phyloP scores from a whole-genome alignment of 768 basidiomycete genomes.

The Asterophora lycoperdoides region DNA sequence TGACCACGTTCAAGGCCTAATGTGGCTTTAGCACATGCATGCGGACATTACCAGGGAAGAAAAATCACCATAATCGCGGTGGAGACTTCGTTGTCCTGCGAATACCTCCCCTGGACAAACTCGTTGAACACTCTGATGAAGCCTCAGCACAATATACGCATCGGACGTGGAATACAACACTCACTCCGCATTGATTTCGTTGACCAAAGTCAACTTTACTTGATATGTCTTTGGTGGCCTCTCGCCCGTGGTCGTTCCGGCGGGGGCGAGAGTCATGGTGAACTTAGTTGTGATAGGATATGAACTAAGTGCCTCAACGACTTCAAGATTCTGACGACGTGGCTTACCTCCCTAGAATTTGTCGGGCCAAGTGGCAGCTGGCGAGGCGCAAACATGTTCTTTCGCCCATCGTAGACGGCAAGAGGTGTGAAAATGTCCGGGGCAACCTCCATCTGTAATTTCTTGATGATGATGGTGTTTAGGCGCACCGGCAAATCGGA shows the following conservation, averaged over 20 bases:
- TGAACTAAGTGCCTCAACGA: neutral
- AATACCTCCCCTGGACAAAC: conserved; percentile 61
- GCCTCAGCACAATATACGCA: neutral
- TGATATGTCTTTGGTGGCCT: conserved; percentile 48
- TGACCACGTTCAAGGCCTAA: conserved; percentile 69
- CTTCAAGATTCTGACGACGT: neutral
- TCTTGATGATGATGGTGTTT: conserved; percentile 63
- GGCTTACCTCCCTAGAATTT: conserved; percentile 6
- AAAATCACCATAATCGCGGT: conserved; percentile 52
- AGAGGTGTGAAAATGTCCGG: conserved; percentile 64
- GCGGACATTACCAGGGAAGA: neutral
- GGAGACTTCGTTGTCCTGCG: conserved; percentile 61
- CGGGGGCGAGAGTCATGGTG: conserved; percentile 33
- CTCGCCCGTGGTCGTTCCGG: conserved; percentile 27
- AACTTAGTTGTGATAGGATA: conserved; percentile 8
- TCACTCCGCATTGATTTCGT: conserved; percentile 47
- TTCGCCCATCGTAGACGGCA: conserved; percentile 74
- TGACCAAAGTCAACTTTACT: conserved; percentile 52
- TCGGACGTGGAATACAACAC: neutral
- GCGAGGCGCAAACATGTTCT: conserved; percentile 25
- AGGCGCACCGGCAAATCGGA: conserved; percentile 50
- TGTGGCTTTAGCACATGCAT: neutral
- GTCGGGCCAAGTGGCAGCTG: conserved; percentile 9
- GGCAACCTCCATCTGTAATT: conserved; percentile 53
- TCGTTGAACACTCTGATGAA: conserved; percentile 51